Conservation (phyloP, 2,329 filamentous ascomycete species). For the Microdochium trichocladiopsis region DNA sequence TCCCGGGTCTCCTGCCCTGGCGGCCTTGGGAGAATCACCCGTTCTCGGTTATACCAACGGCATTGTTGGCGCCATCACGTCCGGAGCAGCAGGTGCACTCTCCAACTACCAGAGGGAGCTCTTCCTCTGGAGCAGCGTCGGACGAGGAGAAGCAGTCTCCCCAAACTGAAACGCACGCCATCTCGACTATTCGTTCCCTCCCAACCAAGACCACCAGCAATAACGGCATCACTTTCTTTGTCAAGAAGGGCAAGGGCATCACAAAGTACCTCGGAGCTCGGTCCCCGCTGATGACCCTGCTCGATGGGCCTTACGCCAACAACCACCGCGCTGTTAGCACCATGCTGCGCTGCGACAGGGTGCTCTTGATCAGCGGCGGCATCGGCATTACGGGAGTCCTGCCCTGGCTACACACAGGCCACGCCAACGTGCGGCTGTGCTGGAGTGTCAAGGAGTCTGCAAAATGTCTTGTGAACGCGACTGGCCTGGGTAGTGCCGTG, state of each 20-base stretch:
- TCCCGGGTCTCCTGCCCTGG: constrained; percentile 33
- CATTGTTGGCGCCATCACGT: constrained; percentile 5
- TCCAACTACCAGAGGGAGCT: not conserved
- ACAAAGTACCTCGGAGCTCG: constrained; percentile 21
- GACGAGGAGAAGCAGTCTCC: not conserved
- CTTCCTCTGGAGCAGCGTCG: not conserved
- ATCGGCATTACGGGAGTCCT: constrained; percentile 39
- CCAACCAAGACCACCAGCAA: not conserved
- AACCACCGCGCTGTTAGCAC: constrained; percentile 16
- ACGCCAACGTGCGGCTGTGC: not conserved
- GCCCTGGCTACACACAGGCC: constrained; percentile 7
- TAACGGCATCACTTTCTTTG: constrained; percentile 25
- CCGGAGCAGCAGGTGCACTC: not conserved
- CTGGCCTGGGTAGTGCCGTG: not conserved
- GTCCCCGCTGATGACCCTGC: constrained; percentile 22
- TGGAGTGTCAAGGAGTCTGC: not conserved
- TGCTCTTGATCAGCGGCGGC: constrained; percentile 37
- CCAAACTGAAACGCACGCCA: not conserved
- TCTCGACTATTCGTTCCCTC: not conserved
- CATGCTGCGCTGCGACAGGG: constrained; percentile 4
- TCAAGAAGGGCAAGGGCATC: constrained; percentile 25
- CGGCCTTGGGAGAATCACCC: constrained; percentile 47
- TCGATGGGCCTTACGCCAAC: constrained; percentile 31
- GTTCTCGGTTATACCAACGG: constrained; percentile 33
- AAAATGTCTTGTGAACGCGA: not conserved